These are phyloP conservation scores for Gremmenia infestans DNA, from an alignment of 2,329 filamentous ascomycete species.

Conservation along the genomic window DNA sequence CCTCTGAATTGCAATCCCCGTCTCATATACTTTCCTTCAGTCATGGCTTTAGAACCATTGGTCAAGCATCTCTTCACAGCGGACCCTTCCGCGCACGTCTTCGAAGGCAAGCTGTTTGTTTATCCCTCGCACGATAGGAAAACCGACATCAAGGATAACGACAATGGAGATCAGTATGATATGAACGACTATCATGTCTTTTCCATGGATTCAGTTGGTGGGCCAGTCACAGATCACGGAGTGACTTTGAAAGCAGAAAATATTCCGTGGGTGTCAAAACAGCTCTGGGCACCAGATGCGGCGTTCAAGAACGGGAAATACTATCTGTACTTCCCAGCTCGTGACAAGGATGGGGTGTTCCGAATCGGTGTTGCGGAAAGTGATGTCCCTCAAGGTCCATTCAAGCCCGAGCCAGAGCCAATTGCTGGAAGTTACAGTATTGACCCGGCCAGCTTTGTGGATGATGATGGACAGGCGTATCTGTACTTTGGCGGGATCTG, in stretches of 20 bases:
- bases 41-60: slow-evolving; percentile 10
- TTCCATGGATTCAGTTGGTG: slow-evolving; percentile 48
- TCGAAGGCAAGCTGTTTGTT: slow-evolving; percentile 69
- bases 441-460: slow-evolving; percentile 71
- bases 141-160: slow-evolving; percentile 69
- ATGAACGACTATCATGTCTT: slow-evolving; percentile 83
- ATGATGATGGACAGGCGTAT: slow-evolving; percentile 63
- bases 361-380: slow-evolving; percentile 67
- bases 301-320: slow-evolving; percentile 65
- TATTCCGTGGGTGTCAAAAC: slow-evolving; percentile 72
- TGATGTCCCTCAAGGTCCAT: slow-evolving; percentile 63
- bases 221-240: slow-evolving; percentile 66
- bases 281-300: slow-evolving; percentile 77
- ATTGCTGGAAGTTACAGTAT: slow-evolving; percentile 71
- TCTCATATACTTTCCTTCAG: background rate
- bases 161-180: slow-evolving; percentile 82
- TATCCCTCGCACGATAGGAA: slow-evolving; percentile 79
- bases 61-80: slow-evolving; percentile 63
- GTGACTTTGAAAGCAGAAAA: slow-evolving; percentile 60
- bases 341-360: slow-evolving; percentile 66
- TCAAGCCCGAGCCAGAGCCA: slow-evolving; percentile 56
- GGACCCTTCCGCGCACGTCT: slow-evolving; percentile 76
- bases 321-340: slow-evolving; percentile 73
- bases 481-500: slow-evolving; percentile 76
- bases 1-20: background rate